phyloP scores from a whole-genome alignment of 2,329 filamentous ascomycete species.

The Nigrograna mackinnonii region DNA sequence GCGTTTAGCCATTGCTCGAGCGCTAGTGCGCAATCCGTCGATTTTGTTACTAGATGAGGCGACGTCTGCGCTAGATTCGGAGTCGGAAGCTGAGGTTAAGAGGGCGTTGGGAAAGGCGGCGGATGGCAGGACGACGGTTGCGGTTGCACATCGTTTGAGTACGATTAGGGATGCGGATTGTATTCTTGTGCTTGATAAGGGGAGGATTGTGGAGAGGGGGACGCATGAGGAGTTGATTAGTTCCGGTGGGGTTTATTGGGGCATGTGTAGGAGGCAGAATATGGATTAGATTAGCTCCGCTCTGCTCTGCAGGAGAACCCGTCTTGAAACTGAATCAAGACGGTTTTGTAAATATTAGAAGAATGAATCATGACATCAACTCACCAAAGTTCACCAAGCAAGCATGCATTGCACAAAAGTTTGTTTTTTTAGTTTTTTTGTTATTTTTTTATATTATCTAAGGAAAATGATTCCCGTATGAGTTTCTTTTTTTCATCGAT shows the following conservation, averaged over 20 bases:
- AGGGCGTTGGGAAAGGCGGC: constrained; percentile 82
- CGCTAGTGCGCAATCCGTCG: constrained; percentile 83
- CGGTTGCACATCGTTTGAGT: constrained; percentile 88
- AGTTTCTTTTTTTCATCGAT: too few relatives aligned
- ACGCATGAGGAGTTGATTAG: constrained; percentile 74
- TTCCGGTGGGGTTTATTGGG: background rate
- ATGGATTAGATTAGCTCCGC: background rate
- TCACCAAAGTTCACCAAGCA: too few relatives aligned
- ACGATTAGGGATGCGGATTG: constrained; percentile 91
- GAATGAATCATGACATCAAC: too few relatives aligned
- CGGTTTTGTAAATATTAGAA: too few relatives aligned
- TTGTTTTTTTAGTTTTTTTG: too few relatives aligned
- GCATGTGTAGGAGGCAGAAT: background rate
- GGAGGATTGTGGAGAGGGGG: constrained; percentile 88
- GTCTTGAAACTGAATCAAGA: too few relatives aligned
- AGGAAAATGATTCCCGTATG: too few relatives aligned
- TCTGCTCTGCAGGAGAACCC: too few relatives aligned
- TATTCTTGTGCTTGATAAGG: constrained; percentile 84
- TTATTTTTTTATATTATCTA: too few relatives aligned
- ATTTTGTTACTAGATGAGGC: constrained; percentile 89
- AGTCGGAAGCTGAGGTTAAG: constrained; percentile 89
- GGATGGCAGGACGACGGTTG: constrained; percentile 83
- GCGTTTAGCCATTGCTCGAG: constrained; percentile 86
- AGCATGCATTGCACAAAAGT: too few relatives aligned
- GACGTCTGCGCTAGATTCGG: constrained; percentile 86